Conservation (phyloP, 305 asterid genomes). For the Fraxinus greggii region DNA sequence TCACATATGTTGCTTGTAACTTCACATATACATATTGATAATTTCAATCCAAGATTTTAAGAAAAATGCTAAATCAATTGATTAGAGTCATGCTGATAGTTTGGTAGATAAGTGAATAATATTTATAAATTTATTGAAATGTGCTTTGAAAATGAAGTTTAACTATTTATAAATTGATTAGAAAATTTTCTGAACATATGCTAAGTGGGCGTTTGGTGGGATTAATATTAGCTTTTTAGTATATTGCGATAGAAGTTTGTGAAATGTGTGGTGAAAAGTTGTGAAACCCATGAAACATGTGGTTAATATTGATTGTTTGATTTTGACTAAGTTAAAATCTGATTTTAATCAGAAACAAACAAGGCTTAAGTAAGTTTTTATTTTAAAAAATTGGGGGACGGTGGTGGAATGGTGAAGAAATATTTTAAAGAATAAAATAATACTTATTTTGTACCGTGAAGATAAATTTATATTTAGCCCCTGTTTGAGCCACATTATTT, state of each 20-base stretch:
- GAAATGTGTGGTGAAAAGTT: too few relatives aligned
- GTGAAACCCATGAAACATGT: too few relatives aligned
- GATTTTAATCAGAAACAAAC: too few relatives aligned
- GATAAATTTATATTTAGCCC: not conserved
- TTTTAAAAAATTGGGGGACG: not conserved
- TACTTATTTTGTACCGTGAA: not conserved
- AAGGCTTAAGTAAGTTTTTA: not conserved
- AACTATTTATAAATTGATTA: not conserved
- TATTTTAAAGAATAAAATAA: not conserved
- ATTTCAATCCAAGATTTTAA: not conserved
- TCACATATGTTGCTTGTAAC: not conserved
- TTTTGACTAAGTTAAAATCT: too few relatives aligned
- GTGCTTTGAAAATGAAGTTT: not conserved
- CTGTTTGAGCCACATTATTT: too few relatives aligned
- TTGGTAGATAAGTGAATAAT: not conserved
- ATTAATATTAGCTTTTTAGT: too few relatives aligned
- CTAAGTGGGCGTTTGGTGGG: too few relatives aligned
- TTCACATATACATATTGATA: not conserved
- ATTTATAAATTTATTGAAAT: not conserved
- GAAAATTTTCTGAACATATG: not conserved
- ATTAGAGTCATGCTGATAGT: not conserved
- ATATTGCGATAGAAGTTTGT: too few relatives aligned
- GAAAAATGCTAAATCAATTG: not conserved
- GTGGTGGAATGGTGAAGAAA: not conserved
- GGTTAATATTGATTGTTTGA: too few relatives aligned